Evolutionary conservation across 2,329 filamentous ascomycete species (phyloP).

Genomic region (Fusarium sp.): DNA sequence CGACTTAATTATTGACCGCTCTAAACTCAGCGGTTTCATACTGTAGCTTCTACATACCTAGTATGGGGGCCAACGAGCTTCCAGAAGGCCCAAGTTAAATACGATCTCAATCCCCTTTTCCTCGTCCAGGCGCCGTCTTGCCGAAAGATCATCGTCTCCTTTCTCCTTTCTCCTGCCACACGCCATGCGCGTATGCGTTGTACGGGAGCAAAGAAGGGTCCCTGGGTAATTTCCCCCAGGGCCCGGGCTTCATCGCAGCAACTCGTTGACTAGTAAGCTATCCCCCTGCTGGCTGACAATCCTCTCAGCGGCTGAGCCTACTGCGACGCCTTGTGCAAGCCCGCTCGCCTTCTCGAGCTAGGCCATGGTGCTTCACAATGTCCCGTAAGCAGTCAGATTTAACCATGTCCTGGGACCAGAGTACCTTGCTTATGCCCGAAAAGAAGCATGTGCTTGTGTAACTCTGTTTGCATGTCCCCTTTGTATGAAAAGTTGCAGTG

Average conservation of each 20-base stretch:
- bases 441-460: constrained; percentile 22
- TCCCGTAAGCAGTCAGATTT: constrained; percentile 41
- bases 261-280: constrained; percentile 25
- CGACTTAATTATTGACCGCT: constrained; percentile 8
- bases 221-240: constrained; percentile 36
- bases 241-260: constrained; percentile 28
- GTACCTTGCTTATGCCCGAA: constrained; percentile 1
- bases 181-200: constrained; percentile 26
- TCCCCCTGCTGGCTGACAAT: constrained; percentile 43
- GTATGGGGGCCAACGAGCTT: constrained; percentile 18
- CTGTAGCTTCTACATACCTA: constrained; percentile 14
- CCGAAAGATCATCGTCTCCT: constrained; percentile 32
- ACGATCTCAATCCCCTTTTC: constrained; percentile 18
- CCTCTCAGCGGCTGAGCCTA: constrained; percentile 43
- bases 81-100: constrained; percentile 29
- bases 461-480: background rate
- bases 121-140: constrained; percentile 11
- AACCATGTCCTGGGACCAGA: constrained; percentile 24
- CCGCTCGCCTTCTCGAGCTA: constrained; percentile 33
- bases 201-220: constrained; percentile 20
- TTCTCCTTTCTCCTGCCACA: constrained; percentile 34
- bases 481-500: constrained; percentile 4
- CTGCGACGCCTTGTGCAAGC: constrained; percentile 38
- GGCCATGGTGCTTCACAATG: constrained; percentile 18
- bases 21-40: constrained; percentile 23